Percentiles rank a stretch among this genome's conserved stretches.
Evolutionary conservation across 345 rosid genomes (phyloP).

Genomic region (Draba incana): DNA sequence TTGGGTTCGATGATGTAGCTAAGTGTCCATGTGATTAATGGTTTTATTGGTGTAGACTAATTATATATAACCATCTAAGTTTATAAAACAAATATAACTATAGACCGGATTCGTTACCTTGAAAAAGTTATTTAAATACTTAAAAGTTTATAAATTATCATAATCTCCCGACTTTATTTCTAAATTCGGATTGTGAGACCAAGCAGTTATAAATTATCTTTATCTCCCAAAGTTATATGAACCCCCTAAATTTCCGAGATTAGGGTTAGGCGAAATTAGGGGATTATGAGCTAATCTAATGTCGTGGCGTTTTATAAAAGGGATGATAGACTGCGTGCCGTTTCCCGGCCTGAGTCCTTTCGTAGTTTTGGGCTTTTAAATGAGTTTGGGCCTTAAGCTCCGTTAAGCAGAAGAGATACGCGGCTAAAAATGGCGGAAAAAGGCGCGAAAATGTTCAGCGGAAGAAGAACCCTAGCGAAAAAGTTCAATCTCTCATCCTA

Average conservation of each 20-base stretch:
- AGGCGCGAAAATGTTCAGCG: slow-evolving; percentile 26
- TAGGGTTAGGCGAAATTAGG: no score
- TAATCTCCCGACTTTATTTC: no score
- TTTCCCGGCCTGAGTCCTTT: not conserved
- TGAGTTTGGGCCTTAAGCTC: not conserved
- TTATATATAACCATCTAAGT: not conserved
- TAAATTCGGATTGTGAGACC: no score
- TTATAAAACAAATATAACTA: not conserved
- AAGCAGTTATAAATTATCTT: no score
- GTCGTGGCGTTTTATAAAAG: not conserved
- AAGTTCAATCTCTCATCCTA: not conserved
- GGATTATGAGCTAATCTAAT: no score
- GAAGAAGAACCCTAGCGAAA: slow-evolving; percentile 28
- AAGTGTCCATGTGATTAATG: slow-evolving; percentile 13
- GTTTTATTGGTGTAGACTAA: not conserved
- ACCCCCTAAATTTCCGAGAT: no score
- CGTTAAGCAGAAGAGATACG: not conserved
- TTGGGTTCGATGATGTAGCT: slow-evolving; percentile 38
- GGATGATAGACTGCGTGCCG: not conserved
- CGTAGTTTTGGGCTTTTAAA: slow-evolving; percentile 14
- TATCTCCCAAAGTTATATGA: no score
- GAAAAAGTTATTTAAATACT: not conserved
- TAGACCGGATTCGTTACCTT: not conserved
- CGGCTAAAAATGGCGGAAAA: slow-evolving; percentile 19
- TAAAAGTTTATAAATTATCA: not conserved